phyloP scores from a whole-genome alignment of 2,329 filamentous ascomycete genomes.

The Cryphonectria nitschkei region DNA sequence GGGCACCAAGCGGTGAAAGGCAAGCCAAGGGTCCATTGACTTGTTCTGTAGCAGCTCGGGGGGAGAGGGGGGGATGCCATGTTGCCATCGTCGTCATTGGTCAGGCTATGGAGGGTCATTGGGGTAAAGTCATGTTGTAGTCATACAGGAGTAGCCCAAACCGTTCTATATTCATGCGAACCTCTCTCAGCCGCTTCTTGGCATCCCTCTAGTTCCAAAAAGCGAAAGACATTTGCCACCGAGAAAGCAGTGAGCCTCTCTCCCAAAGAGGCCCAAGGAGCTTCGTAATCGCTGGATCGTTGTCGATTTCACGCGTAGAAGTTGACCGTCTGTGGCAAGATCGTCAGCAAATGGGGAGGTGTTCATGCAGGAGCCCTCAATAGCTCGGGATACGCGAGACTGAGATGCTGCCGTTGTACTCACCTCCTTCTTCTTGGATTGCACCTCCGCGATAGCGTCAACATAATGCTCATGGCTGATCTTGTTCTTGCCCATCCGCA shows the following conservation, averaged over 20 bases:
- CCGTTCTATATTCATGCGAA: conserved; percentile 7
- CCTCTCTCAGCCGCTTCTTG: background rate
- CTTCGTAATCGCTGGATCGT: conserved; percentile 17
- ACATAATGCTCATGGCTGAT: conserved; percentile 98
- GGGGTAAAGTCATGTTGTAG: conserved; percentile 4
- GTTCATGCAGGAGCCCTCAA: background rate
- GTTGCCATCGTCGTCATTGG: conserved; percentile 4
- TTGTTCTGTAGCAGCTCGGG: background rate
- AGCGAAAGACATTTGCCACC: conserved; percentile 20
- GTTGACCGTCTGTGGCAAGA: conserved; percentile 55
- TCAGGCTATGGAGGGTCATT: background rate
- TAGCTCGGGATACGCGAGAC: background rate
- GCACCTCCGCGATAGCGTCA: conserved; percentile 95
- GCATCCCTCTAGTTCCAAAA: conserved; percentile 23
- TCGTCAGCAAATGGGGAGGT: background rate
- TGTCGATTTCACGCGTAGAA: conserved; percentile 51
- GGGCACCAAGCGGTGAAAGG: background rate
- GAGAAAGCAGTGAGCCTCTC: background rate
- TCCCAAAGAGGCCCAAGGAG: background rate
- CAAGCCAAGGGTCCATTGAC: background rate
- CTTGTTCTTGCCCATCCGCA: conserved; percentile 92
- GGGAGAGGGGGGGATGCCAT: background rate
- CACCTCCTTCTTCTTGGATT: conserved; percentile 91
- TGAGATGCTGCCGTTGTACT: conserved; percentile 38
- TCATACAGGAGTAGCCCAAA: conserved; percentile 14